A percentile compares a stretch with the other conserved stretches of the same genome.
These are phyloP conservation scores for Penicillium oxalicum DNA, from an alignment of 2,329 filamentous ascomycete genomes.

Conservation along the genomic window DNA sequence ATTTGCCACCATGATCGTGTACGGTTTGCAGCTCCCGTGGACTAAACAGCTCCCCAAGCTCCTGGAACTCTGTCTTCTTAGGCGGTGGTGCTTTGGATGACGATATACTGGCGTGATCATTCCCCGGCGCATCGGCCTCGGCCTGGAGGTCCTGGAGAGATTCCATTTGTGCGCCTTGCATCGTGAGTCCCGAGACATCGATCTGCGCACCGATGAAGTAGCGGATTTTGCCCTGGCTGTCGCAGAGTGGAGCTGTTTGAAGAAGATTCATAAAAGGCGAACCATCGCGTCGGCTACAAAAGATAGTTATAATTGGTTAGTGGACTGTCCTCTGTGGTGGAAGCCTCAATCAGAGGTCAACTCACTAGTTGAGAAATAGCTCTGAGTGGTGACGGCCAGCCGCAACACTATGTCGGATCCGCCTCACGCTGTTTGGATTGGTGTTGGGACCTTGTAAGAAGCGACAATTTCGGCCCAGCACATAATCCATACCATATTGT, in stretches of 20 bases:
- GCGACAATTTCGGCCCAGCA: slow-evolving; percentile 69
- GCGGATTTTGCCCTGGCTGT: slow-evolving; percentile 59
- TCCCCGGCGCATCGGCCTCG: slow-evolving; percentile 20
- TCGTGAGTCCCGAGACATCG: slow-evolving; percentile 63
- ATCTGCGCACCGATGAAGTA: slow-evolving; percentile 69
- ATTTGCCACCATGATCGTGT: slow-evolving; percentile 54
- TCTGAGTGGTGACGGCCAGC: slow-evolving; percentile 66
- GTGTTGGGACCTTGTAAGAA: slow-evolving; percentile 72
- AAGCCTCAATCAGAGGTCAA: neutral
- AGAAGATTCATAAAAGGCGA: slow-evolving; percentile 71
- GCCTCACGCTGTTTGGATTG: slow-evolving; percentile 54
- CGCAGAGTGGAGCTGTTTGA: slow-evolving; percentile 64
- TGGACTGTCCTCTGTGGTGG: too few species aligned
- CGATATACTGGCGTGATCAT: neutral
- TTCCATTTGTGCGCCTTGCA: slow-evolving; percentile 60
- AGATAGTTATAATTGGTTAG: slow-evolving; percentile 4
- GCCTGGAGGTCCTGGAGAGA: slow-evolving; percentile 49
- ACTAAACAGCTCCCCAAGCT: slow-evolving; percentile 65
- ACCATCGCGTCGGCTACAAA: slow-evolving; percentile 57
- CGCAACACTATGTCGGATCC: slow-evolving; percentile 57
- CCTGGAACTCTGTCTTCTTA: slow-evolving; percentile 56
- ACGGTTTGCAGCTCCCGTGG: slow-evolving; percentile 60
- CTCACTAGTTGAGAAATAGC: slow-evolving; percentile 67
- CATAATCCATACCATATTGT: slow-evolving; percentile 66
- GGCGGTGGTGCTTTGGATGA: slow-evolving; percentile 13